These are phyloP conservation scores for Pseudogymnoascus sp. DNA, from an alignment of 2,329 filamentous ascomycete species.

Conservation along the genomic window DNA sequence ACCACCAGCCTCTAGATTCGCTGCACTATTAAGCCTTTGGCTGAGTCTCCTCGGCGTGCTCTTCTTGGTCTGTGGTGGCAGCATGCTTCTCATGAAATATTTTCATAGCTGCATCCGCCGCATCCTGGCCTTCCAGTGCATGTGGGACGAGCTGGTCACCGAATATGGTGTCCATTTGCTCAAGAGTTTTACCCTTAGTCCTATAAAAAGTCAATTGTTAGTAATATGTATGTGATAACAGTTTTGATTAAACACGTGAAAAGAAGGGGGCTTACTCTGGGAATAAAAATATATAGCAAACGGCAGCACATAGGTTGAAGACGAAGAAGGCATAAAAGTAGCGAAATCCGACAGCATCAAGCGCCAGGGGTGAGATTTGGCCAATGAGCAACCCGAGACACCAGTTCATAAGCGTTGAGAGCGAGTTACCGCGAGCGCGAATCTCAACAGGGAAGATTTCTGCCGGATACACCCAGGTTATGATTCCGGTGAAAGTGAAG, in stretches of 20 bases:
- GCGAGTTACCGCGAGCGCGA: constrained; percentile 53
- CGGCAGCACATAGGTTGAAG: constrained; percentile 37
- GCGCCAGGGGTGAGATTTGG: constrained; percentile 47
- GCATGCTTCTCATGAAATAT: constrained; percentile 10
- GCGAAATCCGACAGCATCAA: constrained; percentile 41
- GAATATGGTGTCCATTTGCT: constrained; percentile 36
- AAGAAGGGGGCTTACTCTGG: constrained; percentile 28
- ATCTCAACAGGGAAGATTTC: constrained; percentile 53
- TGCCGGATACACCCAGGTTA: constrained; percentile 50
- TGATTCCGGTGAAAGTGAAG: constrained; percentile 45
- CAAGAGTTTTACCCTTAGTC: constrained; percentile 37
- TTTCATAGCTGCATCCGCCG: constrained; percentile 23
- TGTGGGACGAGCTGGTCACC: constrained; percentile 29
- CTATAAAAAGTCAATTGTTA: constrained; percentile 28
- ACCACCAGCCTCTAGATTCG: background rate
- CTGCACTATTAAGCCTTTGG: background rate
- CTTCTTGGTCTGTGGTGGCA: background rate
- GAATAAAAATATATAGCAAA: constrained; percentile 14
- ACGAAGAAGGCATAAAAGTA: constrained; percentile 44
- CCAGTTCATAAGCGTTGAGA: constrained; percentile 51
- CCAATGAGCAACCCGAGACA: constrained; percentile 48
- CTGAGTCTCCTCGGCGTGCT: background rate
- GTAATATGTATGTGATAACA: constrained; percentile 19
- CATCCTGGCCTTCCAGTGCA: constrained; percentile 28
- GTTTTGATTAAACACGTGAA: constrained; percentile 17